Evolutionary conservation across 1,284 basidiomycete species (phyloP).

Genomic region (Cutaneotrichosporon dermatis): DNA sequence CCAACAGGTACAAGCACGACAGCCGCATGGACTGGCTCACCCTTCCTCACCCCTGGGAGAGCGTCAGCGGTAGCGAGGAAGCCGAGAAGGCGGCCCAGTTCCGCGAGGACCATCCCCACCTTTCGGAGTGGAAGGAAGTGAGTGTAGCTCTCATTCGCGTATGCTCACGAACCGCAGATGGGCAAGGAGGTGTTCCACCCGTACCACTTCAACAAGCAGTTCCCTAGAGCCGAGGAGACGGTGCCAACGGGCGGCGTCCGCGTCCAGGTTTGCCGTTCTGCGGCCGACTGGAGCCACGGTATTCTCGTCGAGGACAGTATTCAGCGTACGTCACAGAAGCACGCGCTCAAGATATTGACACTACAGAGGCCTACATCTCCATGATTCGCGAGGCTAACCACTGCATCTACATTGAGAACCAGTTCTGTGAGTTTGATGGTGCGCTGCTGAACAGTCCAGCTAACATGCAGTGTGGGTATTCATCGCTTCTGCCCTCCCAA

Average conservation of each 20-base stretch:
- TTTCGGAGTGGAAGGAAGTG: constrained; percentile 43
- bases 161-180: constrained; percentile 10
- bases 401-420: constrained; percentile 90
- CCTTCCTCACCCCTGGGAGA: constrained; percentile 56
- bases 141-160: not conserved
- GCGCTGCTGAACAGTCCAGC: too few species aligned
- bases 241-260: constrained; percentile 40
- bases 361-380: constrained; percentile 61
- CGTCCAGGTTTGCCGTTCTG: constrained; percentile 60
- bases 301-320: constrained; percentile 78
- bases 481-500: not conserved
- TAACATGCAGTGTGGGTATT: constrained; percentile 20
- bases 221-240: constrained; percentile 37
- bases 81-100: constrained; percentile 31
- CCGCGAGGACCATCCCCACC: constrained; percentile 45
- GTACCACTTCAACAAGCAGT: constrained; percentile 44
- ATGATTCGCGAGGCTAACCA: constrained; percentile 78
- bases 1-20: constrained; percentile 51
- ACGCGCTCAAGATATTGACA: not conserved
- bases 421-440: constrained; percentile 68
- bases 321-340: constrained; percentile 60
- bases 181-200: constrained; percentile 46
- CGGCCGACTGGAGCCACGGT: constrained; percentile 87
- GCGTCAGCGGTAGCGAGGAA: constrained; percentile 24
- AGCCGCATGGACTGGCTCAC: constrained; percentile 68